phyloP scores from a whole-genome alignment of 2,329 filamentous ascomycete species.

The Aspergillus intermedius region DNA sequence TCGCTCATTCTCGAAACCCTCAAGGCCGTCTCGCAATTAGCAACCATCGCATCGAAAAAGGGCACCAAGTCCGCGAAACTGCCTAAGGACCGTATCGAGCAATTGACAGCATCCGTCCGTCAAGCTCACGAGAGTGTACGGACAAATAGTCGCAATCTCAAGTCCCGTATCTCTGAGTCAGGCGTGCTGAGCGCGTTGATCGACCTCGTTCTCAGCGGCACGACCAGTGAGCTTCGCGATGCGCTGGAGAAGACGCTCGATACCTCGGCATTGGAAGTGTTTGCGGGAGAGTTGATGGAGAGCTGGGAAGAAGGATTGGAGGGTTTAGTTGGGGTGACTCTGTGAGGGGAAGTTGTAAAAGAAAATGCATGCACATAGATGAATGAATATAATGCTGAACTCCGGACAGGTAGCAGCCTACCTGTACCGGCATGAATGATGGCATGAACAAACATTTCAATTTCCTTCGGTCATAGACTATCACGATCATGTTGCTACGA shows the following conservation, averaged over 20 bases:
- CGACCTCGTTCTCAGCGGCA: constrained; percentile 29
- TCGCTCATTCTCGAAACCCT: constrained; percentile 37
- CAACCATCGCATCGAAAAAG: constrained; percentile 26
- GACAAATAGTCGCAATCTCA: constrained; percentile 30
- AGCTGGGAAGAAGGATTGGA: constrained; percentile 43
- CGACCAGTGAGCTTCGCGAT: constrained; percentile 19
- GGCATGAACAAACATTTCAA: not conserved
- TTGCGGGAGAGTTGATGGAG: constrained; percentile 40
- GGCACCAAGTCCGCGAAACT: constrained; percentile 24
- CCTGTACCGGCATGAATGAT: not conserved
- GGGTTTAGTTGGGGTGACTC: constrained; percentile 28
- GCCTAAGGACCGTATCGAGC: constrained; percentile 29
- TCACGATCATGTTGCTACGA: not conserved
- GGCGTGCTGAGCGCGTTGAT: constrained; percentile 38
- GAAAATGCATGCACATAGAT: not conserved
- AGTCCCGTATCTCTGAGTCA: constrained; percentile 31
- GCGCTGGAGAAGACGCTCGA: constrained; percentile 33
- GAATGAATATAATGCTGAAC: not conserved
- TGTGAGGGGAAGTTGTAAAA: constrained; percentile 14
- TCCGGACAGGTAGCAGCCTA: not conserved
- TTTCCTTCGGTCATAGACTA: not conserved
- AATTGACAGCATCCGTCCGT: constrained; percentile 17
- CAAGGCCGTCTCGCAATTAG: constrained; percentile 32
- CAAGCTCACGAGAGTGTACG: constrained; percentile 30
- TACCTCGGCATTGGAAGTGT: constrained; percentile 34